A percentile compares a stretch with the other conserved stretches of the same genome.
phyloP scores from a whole-genome alignment of 306 rosid genomes.

The Gastrolobium bilobum region DNA sequence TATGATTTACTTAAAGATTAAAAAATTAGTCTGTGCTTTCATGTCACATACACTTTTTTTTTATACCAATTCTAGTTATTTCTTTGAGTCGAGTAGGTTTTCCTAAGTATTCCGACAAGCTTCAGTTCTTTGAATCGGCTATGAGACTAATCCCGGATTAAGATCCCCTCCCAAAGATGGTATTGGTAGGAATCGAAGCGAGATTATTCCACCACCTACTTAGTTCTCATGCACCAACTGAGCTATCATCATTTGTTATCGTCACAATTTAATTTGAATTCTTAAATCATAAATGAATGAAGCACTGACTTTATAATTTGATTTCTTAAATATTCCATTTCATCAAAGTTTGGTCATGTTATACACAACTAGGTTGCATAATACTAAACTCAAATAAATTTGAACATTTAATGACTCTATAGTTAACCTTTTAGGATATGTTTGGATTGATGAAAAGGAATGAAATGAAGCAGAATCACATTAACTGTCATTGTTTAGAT shows the following conservation, averaged over 20 bases:
- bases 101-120: no score
- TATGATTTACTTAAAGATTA: not conserved
- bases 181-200: no score
- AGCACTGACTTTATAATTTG: not conserved
- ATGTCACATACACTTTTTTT: not conserved
- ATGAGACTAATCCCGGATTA: no score
- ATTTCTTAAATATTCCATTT: not conserved
- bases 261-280: not conserved
- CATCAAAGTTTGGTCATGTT: conserved; percentile 1
- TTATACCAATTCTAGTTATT: no score
- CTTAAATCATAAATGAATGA: conserved; percentile 4
- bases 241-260: not conserved
- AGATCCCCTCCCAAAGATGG: no score
- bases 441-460: not conserved
- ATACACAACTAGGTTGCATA: not conserved
- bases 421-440: not conserved
- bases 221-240: no score
- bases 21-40: not conserved
- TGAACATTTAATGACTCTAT: not conserved
- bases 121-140: no score
- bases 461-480: no score
- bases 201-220: no score
- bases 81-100: no score
- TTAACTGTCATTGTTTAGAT: no score
- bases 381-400: conserved; percentile 4